Evolutionary conservation across 768 basidiomycete species (phyloP), one percentile per base, ranked within the genome.

Genomic region (Boletus pseudopeckii): DNA sequence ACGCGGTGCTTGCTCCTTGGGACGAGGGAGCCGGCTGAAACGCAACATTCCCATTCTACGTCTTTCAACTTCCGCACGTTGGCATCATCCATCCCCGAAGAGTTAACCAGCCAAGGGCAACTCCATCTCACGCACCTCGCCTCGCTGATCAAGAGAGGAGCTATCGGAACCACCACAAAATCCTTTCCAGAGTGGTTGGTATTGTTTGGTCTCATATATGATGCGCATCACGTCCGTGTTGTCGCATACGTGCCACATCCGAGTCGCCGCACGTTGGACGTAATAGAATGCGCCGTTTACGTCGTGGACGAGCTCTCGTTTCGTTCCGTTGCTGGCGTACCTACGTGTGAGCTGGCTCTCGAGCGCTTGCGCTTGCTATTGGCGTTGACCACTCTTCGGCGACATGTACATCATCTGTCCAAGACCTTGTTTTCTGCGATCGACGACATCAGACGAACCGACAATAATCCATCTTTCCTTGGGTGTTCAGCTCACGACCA

Each of bases 161-260:
- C 32, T 7, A 17, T 22, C 41, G 41, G 24, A 22, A 4, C 39
- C 14, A 37, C 24, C 38, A 26, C 43, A 1, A 30, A 32, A 40
- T 18, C 52, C 41, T 57, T 63, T 46, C 66, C 66, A 14, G 65
- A 69, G 42, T 64, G 66, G 67, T 40, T 68, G 24, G 47, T 67
- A 0, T 43, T 64, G 10, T 67, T 69, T 32, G 63, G 63, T 15
- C 57, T 69, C 44, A 7, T 56, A n/a, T 67, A 58, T 18, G 65
- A 62, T 26, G 20, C 39, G 0, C 55, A 52, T 43, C 57, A 37
- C 22, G 22, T 64, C n/a, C 57, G 55, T 17, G 53, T 68, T 39
- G 20, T 64, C 36, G 67, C 63, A 4, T 60, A 55, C 36, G 33
- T 68, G 36, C 67, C 66, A 13, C 45, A n/a, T 45, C 24, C 24